Evolutionary conservation across 148 eudicot genomes (phyloP).

Genomic region (Persicaria maculosa): DNA sequence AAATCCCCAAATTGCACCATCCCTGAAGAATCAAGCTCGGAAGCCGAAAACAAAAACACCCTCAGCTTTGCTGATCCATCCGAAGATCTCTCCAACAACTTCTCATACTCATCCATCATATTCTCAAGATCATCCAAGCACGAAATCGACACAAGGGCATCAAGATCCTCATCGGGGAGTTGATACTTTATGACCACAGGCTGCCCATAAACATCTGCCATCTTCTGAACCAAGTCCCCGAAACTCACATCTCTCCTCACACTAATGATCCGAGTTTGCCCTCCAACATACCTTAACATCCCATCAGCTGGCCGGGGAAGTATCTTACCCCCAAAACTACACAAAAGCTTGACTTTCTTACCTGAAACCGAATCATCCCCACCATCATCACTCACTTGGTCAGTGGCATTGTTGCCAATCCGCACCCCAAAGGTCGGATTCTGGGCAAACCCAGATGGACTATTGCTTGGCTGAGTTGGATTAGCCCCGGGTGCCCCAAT

Average conservation of each 20-base stretch:
- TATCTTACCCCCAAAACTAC: slow-evolving; percentile 93
- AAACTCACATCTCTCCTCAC: slow-evolving; percentile 63
- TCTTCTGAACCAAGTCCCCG: slow-evolving; percentile 54
- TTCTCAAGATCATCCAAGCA: slow-evolving; percentile 87
- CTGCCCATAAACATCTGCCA: slow-evolving; percentile 52
- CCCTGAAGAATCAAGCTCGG: slow-evolving; percentile 55
- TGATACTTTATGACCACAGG: slow-evolving; percentile 73
- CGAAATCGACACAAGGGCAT: slow-evolving; percentile 85
- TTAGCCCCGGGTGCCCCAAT: slow-evolving; percentile 17
- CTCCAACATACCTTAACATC: slow-evolving; percentile 85
- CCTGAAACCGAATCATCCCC: slow-evolving; percentile 65
- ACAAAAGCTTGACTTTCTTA: slow-evolving; percentile 75
- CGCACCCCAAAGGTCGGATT: slow-evolving; percentile 20
- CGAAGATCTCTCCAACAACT: slow-evolving; percentile 51
- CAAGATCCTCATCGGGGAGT: slow-evolving; percentile 92
- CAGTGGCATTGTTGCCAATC: slow-evolving; percentile 35
- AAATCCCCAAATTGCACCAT: slow-evolving; percentile 41
- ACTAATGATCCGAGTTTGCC: slow-evolving; percentile 79
- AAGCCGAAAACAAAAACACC: slow-evolving; percentile 66
- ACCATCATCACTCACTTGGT: slow-evolving; percentile 57
- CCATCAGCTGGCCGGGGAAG: slow-evolving; percentile 88
- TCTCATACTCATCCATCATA: slow-evolving; percentile 96
- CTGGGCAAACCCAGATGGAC: slow-evolving; percentile 10
- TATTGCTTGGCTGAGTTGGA: slow-evolving; percentile 6
- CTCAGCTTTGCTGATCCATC: slow-evolving; percentile 87